phyloP scores from a whole-genome alignment of 2,329 filamentous ascomycete genomes.

The Zymoseptoria passerinii region DNA sequence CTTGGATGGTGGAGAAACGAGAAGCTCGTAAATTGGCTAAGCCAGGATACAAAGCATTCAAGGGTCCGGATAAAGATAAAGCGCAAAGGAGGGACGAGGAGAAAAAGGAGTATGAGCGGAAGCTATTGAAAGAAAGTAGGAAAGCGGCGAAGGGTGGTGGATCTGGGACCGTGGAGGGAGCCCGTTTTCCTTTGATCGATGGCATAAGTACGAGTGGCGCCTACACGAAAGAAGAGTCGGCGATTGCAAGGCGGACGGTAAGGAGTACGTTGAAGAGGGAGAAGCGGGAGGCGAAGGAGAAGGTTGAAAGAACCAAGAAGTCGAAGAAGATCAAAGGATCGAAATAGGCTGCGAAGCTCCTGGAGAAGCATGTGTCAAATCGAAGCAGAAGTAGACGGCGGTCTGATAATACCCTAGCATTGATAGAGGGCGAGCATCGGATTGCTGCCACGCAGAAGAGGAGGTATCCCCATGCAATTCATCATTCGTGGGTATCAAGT shows the following conservation, averaged over 20 bases:
- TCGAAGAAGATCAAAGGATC: not conserved
- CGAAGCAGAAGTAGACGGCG: not conserved
- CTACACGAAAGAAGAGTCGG: conserved; percentile 12
- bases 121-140: conserved; percentile 9
- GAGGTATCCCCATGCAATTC: not conserved
- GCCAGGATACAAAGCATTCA: not conserved
- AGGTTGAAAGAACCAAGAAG: conserved; percentile 5
- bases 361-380: not conserved
- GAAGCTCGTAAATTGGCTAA: conserved; percentile 4
- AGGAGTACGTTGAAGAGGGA: conserved; percentile 12
- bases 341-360: not conserved
- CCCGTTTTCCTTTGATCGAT: conserved; percentile 9
- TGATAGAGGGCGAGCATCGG: not conserved
- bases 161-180: conserved; percentile 6
- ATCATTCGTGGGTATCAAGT: not conserved
- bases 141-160: conserved; percentile 1
- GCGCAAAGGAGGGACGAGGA: conserved; percentile 6
- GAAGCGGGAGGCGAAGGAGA: conserved; percentile 7
- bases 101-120: conserved; percentile 4
- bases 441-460: not conserved
- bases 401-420: not conserved
- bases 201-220: conserved; percentile 1
- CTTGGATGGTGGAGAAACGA: conserved; percentile 13
- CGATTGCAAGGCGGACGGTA: conserved; percentile 11
- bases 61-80: not conserved